Percentiles rank a stretch among this genome's conserved stretches.
These are phyloP conservation scores for Jimgerdemannia lactiflua DNA, from an alignment of 192 early-diverging fungal genomes.

Conservation along the genomic window DNA sequence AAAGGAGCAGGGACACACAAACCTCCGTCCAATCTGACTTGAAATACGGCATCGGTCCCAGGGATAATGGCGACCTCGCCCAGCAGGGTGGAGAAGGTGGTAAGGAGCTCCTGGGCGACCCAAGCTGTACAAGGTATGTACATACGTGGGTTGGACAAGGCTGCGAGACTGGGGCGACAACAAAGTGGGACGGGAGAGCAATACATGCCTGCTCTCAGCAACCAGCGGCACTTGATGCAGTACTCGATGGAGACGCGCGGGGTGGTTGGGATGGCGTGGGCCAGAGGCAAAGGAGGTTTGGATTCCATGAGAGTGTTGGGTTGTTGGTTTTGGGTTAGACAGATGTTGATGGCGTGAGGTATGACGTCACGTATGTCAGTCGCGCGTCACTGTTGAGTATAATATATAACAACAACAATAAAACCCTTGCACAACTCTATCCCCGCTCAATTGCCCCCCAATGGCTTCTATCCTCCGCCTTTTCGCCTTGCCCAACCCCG, in stretches of 20 bases:
- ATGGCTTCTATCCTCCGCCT: too few relatives aligned
- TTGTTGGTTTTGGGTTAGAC: too few relatives aligned
- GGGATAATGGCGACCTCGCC: slow-evolving; percentile 71
- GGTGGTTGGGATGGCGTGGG: not conserved
- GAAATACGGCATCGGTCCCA: slow-evolving; percentile 45
- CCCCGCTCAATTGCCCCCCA: too few relatives aligned
- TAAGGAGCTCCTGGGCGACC: slow-evolving; percentile 68
- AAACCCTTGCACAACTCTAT: too few relatives aligned
- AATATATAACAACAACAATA: too few relatives aligned
- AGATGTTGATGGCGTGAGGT: too few relatives aligned
- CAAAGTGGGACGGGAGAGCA: not conserved
- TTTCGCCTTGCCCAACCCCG: too few relatives aligned
- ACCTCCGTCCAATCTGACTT: slow-evolving; percentile 49
- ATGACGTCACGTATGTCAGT: too few relatives aligned
- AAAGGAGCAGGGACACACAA: slow-evolving; percentile 1
- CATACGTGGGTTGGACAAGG: not conserved
- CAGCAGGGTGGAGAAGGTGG: slow-evolving; percentile 58
- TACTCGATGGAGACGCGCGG: slow-evolving; percentile 39
- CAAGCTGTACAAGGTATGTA: slow-evolving; percentile 38
- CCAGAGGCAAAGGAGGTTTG: too few relatives aligned
- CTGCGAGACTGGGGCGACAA: not conserved
- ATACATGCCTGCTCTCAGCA: slow-evolving; percentile 41
- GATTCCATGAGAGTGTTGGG: too few relatives aligned
- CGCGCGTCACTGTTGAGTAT: too few relatives aligned
- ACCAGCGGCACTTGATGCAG: slow-evolving; percentile 55